Base-by-base conservation (phyloP, 371 early-diverging fungal species). In the Haplosporangium sp. region DNA sequence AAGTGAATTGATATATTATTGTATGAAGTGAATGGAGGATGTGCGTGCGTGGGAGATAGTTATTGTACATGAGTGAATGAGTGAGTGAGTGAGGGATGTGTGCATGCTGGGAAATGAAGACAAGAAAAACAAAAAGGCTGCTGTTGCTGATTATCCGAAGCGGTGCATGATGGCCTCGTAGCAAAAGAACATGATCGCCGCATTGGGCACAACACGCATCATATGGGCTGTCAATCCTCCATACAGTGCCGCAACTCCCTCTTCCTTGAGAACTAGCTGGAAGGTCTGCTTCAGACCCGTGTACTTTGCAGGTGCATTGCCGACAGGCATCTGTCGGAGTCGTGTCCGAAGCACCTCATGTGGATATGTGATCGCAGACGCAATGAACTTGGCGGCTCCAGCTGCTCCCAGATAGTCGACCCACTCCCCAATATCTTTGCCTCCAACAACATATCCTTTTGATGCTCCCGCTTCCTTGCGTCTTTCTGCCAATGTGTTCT, bases 201-300 rank as follows among this genome's bases (percentile, higher is more conserved):
- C 96, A 79, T 98, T 98, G 16, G 99, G 99, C 4, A 98, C 98
- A 1, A 95, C 95, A 46, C 99, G 89, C 86, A 97, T 80, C 69
- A 98, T 83, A 81, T 98, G 98, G 9, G 98, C 95, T 11, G 95
- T 92, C 67, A 98, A 86, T 36, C 99, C 99, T 59, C 98, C 96
- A 80, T 98, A 98, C 23, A 98, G 81, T 5, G 95, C 96, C 38
- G 82, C 84, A 1, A 93, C 37, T 55, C 99, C 97, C 80, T 98
- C 99, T 73, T 96, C 95, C 50, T 83, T 85, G 38, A 87, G 85
- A 7, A 98, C 91, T 37, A 92, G 81, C 42, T 84, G 83, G 29
- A 93, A 84, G 18, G 90, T 86, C 67, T 94, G 94, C 59, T 84
- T 81, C 42, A 98, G 72, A 0, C 97, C 95, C 10, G 81, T 88